Evolutionary conservation across 495 filamentous ascomycete species (phyloP), one percentile per base, ranked within the genome.

Genomic region (Aspergillus kassunensis): DNA sequence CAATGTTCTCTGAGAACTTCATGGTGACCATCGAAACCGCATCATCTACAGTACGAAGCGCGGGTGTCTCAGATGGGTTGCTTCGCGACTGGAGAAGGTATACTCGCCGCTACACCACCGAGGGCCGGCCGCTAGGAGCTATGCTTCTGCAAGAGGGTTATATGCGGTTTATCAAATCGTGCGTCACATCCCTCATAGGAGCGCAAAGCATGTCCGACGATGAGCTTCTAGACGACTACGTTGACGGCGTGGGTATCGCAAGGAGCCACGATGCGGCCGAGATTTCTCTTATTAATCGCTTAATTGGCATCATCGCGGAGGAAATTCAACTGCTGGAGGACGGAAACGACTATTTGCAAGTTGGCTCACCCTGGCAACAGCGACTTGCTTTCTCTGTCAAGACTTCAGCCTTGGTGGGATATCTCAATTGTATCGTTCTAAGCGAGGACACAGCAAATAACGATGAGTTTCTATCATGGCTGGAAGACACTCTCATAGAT

Each of bases 111-210:
- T 97, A 98, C 66, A 83, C 90, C 21, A 78, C 80, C 8, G 75
- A 80, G 49, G 87, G 87, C 11, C 82, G 87, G 13, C 91, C 93
- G 2, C 67, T 97, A 25, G 91, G 93, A 4, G 90, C 90, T n/a
- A 91, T 96, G 88, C 72, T 97, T 7, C 68, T 98, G 13, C 90
- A 91, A 63, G 82, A 87, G 60, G 88, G 82, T 44, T 91, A 91
- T 63, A 91, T 91, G 82, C 83, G 80, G 62, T 80, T 97, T 41
- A 75, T 95, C 21, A 85, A 89, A 47, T 83, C 89, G 6, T 84
- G 80, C 46, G 88, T 88, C n/a, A 86, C 87, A 7, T 74, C 95
- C 43, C 70, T 84, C 19, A 73, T 81, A 40, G 78, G 83, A 12
- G 76, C 80, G 2, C 74, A 82, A 11, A 68, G 71, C 16, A 63